Evolutionary conservation across 140 eudicot genomes (phyloP), one percentile per base, ranked within the genome.

Genomic region (Erigeron philadelphicus): DNA sequence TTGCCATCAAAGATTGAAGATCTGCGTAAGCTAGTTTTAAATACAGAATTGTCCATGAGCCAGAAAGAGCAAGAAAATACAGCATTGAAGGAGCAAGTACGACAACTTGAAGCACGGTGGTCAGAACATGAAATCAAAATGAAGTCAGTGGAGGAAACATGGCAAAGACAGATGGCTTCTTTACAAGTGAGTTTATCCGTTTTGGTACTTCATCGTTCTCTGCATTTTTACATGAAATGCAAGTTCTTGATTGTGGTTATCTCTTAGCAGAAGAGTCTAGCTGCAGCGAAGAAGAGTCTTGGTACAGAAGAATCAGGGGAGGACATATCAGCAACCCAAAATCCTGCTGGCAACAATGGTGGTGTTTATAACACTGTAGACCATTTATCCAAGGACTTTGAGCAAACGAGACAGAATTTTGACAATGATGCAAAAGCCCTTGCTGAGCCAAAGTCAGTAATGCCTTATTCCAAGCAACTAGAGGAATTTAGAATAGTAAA

Each of bases 101-200:
- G 74, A 46, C 85, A 86, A 50, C 83, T 65, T 21, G 96, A 89
- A 80, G 70, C 78, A 1, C 77, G 85, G 18, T 86, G 92, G 89
- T 74, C 75, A 11, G 96, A 92, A 64, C 85, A 92, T 68, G 96
- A 88, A 72, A 75, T 69, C 71, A 89, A 86, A 76, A 86, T 89
- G 98, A 83, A 81, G 72, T 76, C 90, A 3, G 79, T 86, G 84
- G 98, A 89, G 79, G 98, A 89, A 19, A 78, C 82, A 64, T 93
- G 98, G 96, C 93, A 86, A 65, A 83, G 76, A 80, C 98, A 93
- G 79, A 84, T 82, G 68, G 59, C 80, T 53, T 82, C 98, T 52
- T 85, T 93, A 80, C 95, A 85, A 74, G 98, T 92, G 74, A 92
- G 67, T 76, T 76, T 67, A 31, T 53, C 46, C n/a, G 57, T 67